Conservation (phyloP, 2,329 filamentous ascomycete genomes). For the Colletotrichum musae region DNA sequence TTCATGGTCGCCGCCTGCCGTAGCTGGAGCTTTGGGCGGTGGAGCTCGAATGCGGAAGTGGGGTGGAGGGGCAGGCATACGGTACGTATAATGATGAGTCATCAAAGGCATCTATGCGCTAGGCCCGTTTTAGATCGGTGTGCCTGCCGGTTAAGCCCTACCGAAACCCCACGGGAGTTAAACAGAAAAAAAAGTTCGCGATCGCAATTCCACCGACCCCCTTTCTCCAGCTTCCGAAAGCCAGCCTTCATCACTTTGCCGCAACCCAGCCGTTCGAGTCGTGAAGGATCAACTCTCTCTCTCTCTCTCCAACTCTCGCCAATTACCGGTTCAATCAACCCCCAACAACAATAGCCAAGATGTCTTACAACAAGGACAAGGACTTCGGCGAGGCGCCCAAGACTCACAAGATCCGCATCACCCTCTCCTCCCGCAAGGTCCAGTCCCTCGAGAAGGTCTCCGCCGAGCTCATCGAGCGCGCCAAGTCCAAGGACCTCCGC, state of each 20-base stretch:
- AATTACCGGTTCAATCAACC: neutral
- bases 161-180: slow-evolving; percentile 35
- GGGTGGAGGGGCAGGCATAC: neutral
- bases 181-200: slow-evolving; percentile 41
- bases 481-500: slow-evolving; percentile 97
- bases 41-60: slow-evolving; percentile 31
- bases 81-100: too few species aligned
- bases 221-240: slow-evolving; percentile 41
- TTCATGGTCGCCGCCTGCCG: slow-evolving; percentile 47
- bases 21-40: slow-evolving; percentile 9
- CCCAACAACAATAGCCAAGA: slow-evolving; percentile 64
- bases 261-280: slow-evolving; percentile 83
- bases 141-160: slow-evolving; percentile 39
- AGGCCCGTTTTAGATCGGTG: neutral
- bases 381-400: slow-evolving; percentile 92
- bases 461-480: slow-evolving; percentile 97
- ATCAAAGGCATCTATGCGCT: too few species aligned
- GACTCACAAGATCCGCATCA: slow-evolving; percentile 97
- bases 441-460: slow-evolving; percentile 97
- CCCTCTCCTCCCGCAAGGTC: slow-evolving; percentile 87
- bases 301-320: too few species aligned
- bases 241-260: slow-evolving; percentile 84
- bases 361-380: slow-evolving; percentile 99
- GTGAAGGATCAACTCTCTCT: slow-evolving; percentile 71
- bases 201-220: slow-evolving; percentile 9